A percentile compares a stretch with the other conserved stretches of the same genome.
phyloP scores from a whole-genome alignment of 192 early-diverging fungal genomes.

The Mortierella alpina region DNA sequence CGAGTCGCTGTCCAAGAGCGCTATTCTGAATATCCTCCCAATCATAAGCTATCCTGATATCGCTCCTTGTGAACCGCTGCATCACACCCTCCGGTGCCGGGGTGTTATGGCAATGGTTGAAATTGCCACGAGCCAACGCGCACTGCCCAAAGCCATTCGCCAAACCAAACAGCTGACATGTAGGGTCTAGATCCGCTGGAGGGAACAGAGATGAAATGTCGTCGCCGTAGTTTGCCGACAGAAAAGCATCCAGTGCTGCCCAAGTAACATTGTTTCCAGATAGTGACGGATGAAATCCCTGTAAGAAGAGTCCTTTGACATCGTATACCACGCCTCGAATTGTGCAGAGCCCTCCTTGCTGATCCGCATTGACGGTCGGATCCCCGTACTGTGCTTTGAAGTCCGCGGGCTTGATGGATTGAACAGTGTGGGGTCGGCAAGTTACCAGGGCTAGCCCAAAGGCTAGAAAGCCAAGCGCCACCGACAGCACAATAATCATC shows the following conservation, averaged over 20 bases:
- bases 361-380: neutral
- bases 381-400: slow-evolving; percentile 14
- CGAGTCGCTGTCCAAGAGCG: neutral
- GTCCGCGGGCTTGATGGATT: neutral
- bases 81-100: neutral
- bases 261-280: neutral
- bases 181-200: neutral
- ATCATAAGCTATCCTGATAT: slow-evolving; percentile 8
- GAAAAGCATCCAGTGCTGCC: slow-evolving; percentile 1
- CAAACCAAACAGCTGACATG: slow-evolving; percentile 21
- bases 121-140: neutral
- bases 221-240: slow-evolving; percentile 1
- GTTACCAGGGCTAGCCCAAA: slow-evolving; percentile 71
- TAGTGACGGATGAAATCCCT: neutral
- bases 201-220: slow-evolving; percentile 20
- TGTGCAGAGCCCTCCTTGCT: neutral
- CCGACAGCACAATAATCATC: slow-evolving; percentile 75
- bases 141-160: slow-evolving; percentile 21
- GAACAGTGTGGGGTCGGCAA: slow-evolving; percentile 10
- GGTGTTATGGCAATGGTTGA: slow-evolving; percentile 22
- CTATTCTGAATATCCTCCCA: slow-evolving; percentile 12
- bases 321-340: slow-evolving; percentile 27
- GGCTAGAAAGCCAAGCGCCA: slow-evolving; percentile 78
- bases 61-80: neutral
- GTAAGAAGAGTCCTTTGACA: slow-evolving; percentile 1